Percentiles rank a stretch among this genome's conserved stretches.
Evolutionary conservation across 2,329 filamentous ascomycete species (phyloP).

Genomic region (Hirsutella thompsonii): DNA sequence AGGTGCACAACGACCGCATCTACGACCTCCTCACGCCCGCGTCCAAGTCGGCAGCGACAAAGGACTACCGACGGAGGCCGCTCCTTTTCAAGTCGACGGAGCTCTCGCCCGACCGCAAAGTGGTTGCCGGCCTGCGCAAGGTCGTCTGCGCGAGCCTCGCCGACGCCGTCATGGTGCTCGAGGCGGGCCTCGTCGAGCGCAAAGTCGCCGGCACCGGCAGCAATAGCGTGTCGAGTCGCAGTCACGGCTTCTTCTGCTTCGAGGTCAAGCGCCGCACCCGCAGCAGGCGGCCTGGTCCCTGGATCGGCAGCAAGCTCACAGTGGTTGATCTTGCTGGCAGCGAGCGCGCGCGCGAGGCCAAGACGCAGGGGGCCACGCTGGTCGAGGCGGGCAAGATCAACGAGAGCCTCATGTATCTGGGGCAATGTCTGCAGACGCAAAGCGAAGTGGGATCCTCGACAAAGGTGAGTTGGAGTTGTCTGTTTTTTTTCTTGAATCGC

Average conservation of each 20-base stretch:
- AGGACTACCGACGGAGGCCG: constrained; percentile 62
- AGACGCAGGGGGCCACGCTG: constrained; percentile 83
- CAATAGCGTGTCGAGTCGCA: constrained; percentile 84
- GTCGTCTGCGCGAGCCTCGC: constrained; percentile 70
- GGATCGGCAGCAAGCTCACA: constrained; percentile 69
- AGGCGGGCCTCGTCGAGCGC: constrained; percentile 77
- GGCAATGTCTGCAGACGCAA: constrained; percentile 93
- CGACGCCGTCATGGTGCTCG: constrained; percentile 80
- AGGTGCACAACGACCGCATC: constrained; percentile 97
- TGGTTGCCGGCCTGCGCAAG: constrained; percentile 85
- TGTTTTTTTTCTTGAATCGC: background rate
- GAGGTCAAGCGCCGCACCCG: constrained; percentile 73
- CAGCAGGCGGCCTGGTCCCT: constrained; percentile 37
- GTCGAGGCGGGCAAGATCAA: constrained; percentile 98
- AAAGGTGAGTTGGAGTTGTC: constrained; percentile 40
- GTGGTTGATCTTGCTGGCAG: constrained; percentile 90
- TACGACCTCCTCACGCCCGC: constrained; percentile 75
- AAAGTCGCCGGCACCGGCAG: constrained; percentile 82
- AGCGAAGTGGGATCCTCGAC: constrained; percentile 61
- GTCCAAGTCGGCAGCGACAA: constrained; percentile 45
- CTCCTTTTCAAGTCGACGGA: constrained; percentile 90
- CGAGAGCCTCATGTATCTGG: constrained; percentile 94
- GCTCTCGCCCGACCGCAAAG: constrained; percentile 76
- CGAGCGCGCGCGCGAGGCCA: constrained; percentile 83
- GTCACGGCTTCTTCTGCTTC: constrained; percentile 91